Evolutionary conservation across 345 rosid genomes (phyloP).

Genomic region (Pelargonium nanum): DNA sequence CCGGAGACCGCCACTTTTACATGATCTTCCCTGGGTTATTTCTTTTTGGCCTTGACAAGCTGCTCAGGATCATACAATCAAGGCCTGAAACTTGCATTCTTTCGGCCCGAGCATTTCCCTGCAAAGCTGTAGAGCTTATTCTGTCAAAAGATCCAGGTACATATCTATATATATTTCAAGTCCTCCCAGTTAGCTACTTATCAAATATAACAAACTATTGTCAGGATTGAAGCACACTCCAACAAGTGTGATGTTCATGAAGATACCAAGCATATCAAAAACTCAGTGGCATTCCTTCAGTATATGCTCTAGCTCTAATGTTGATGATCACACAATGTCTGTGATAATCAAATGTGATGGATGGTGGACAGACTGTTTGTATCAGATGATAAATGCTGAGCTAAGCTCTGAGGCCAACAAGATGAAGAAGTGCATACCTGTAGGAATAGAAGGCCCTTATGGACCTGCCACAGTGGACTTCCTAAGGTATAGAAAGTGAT

Average conservation of each 20-base stretch:
- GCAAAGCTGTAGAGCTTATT: slow-evolving; percentile 49
- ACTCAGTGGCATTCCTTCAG: slow-evolving; percentile 87
- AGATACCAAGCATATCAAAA: slow-evolving; percentile 51
- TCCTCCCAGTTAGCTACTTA: too few species aligned
- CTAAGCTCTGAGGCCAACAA: slow-evolving; percentile 11
- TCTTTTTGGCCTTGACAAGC: slow-evolving; percentile 66
- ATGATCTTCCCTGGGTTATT: slow-evolving; percentile 60
- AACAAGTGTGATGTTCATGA: slow-evolving; percentile 52
- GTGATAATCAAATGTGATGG: slow-evolving; percentile 54
- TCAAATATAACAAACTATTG: too few species aligned
- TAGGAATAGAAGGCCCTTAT: slow-evolving; percentile 75
- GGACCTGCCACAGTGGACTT: slow-evolving; percentile 61
- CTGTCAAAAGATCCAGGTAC: slow-evolving; percentile 68
- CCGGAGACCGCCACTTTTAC: slow-evolving; percentile 80
- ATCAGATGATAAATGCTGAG: slow-evolving; percentile 34
- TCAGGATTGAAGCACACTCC: slow-evolving; percentile 63
- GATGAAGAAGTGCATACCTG: slow-evolving; percentile 10
- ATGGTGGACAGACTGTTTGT: slow-evolving; percentile 54
- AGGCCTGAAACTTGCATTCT: slow-evolving; percentile 41
- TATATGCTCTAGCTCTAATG: slow-evolving; percentile 53
- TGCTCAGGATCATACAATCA: slow-evolving; percentile 59
- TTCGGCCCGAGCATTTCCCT: slow-evolving; percentile 46
- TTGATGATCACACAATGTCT: slow-evolving; percentile 41
- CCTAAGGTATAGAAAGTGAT: slow-evolving; percentile 33
- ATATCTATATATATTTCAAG: neutral